Evolutionary conservation across 805 yeast species (phyloP).

Genomic region (Lipomyces sp.): DNA sequence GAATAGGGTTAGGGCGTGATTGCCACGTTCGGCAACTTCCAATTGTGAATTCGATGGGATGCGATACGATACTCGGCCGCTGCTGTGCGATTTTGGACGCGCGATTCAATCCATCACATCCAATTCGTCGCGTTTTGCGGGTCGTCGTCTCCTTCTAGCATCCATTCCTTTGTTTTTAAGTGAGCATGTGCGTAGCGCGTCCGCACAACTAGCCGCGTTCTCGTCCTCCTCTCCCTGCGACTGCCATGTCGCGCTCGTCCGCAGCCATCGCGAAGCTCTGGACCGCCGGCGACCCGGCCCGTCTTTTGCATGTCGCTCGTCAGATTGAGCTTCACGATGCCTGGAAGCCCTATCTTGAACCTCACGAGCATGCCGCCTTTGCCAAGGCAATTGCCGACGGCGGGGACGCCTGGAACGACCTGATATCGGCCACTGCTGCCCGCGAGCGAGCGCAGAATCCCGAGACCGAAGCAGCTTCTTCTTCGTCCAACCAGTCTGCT

Average conservation of each 20-base stretch:
- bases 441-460: not conserved
- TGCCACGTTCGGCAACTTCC: too few relatives aligned
- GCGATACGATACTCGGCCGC: too few relatives aligned
- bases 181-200: too few relatives aligned
- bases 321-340: slow-evolving; percentile 29
- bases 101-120: too few relatives aligned
- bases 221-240: too few relatives aligned
- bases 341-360: slow-evolving; percentile 40
- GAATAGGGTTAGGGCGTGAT: too few relatives aligned
- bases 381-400: slow-evolving; percentile 35
- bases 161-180: too few relatives aligned
- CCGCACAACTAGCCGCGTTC: too few relatives aligned
- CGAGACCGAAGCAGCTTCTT: not conserved
- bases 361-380: slow-evolving; percentile 41
- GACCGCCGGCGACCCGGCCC: slow-evolving; percentile 30
- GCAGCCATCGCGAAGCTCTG: slow-evolving; percentile 20
- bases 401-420: slow-evolving; percentile 37
- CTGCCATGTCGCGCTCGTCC: not conserved
- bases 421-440: slow-evolving; percentile 27
- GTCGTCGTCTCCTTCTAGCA: too few relatives aligned
- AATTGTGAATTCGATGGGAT: too few relatives aligned
- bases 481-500: not conserved
- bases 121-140: too few relatives aligned
- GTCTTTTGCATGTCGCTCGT: slow-evolving; percentile 26
- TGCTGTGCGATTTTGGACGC: too few relatives aligned